Evolutionary conservation across 1,139 yeast species (phyloP).

Genomic region (Hansenula lynferdii): DNA sequence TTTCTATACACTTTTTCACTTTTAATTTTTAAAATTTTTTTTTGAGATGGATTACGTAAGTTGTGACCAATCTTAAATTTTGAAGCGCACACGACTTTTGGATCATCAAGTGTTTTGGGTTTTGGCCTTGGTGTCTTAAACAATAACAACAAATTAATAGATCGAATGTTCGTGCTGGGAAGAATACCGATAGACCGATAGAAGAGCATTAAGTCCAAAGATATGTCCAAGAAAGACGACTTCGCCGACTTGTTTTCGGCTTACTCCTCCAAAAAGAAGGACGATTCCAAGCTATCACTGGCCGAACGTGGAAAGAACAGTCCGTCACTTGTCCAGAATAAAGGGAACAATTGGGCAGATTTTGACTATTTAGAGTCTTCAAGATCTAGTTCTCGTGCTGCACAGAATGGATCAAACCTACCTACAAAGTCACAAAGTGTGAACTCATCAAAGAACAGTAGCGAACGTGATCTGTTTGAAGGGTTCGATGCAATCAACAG

Average conservation of each 20-base stretch:
- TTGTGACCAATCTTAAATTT: too few relatives aligned
- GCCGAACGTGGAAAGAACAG: conserved; percentile 24
- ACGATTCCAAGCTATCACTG: conserved; percentile 24
- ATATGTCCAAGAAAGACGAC: conserved; percentile 30
- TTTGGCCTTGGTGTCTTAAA: too few relatives aligned
- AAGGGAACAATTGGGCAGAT: conserved; percentile 15
- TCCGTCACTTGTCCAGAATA: conserved; percentile 1
- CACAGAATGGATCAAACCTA: not conserved
- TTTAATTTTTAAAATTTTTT: too few relatives aligned
- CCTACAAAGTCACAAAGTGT: not conserved
- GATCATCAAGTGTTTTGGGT: too few relatives aligned
- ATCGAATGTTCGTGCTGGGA: too few relatives aligned
- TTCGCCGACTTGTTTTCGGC: conserved; percentile 39
- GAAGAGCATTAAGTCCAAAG: too few relatives aligned
- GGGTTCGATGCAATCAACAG: conserved; percentile 16
- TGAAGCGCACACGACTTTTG: too few relatives aligned
- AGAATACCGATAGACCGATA: too few relatives aligned
- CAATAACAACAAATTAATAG: too few relatives aligned
- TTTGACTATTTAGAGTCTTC: conserved; percentile 18
- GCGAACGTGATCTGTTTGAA: conserved; percentile 14
- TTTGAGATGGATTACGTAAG: too few relatives aligned
- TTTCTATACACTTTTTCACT: too few relatives aligned
- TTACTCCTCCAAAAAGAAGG: conserved; percentile 23
- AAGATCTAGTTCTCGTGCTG: conserved; percentile 1
- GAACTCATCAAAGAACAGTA: not conserved